Base-by-base conservation (phyloP, 1,139 yeast genomes). In the Candida sp. region DNA sequence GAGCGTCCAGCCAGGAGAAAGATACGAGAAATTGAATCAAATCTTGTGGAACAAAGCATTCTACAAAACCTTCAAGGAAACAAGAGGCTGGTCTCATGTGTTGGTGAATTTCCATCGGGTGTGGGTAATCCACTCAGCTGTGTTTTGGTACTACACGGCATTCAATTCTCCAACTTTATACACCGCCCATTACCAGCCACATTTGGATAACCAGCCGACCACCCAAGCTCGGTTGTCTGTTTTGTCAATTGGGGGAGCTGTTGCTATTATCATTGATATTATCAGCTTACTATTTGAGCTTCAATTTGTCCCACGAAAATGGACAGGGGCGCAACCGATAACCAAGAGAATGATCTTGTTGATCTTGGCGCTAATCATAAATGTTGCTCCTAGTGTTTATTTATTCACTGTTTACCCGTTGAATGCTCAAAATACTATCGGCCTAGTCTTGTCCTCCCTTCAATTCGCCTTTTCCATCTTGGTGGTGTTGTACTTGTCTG, bases 141-240 rank as follows among this genome's bases (percentile, higher is more conserved):
- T 79, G 51, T 85, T 83, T 58, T 85, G 89, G 90, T 77, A 80
- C 48, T 85, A 78, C 59, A 81, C 86, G 0, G 61, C 80, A 46
- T 77, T 73, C 57, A 84, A 84, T 58, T 70, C 85, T 1, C 81
- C 84, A 4, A 75, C 85, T 0, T 64, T 85, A 32, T 85, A 82
- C 61, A 83, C 87, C 0, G 59, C 61, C n/a, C 63, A 74, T 46
- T 84, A 83, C 56, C 69, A 66, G 32, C 78, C 75, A 35, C 59
- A 67, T 0, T 52, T 69, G 35, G 76, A 84, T 58, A 83, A 80
- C 57, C 74, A 72, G 45, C 88, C 89, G 0, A 70, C 84, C 2
- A 48, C 63, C 1, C 79, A 80, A 49, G 70, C 78, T 0, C 68
- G 70, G 2, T 60, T 84, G n/a, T 68, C 84, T 0, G 71, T 78